Base-by-base conservation (phyloP, 2,329 filamentous ascomycete species). In the Fusarium verrucosum region DNA sequence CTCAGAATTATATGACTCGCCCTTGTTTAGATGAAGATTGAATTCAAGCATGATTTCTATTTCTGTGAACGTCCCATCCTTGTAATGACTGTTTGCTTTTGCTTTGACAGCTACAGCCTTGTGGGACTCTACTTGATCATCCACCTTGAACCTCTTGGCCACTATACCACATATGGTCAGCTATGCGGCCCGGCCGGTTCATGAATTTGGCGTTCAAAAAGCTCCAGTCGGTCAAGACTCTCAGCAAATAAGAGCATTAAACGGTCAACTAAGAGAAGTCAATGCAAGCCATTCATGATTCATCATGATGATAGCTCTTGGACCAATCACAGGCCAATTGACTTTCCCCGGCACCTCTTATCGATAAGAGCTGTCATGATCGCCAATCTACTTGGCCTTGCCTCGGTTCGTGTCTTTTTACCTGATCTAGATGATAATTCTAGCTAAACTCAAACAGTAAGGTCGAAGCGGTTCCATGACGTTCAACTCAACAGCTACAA, bases 281-380 rank as follows among this genome's bases (percentile, higher is more conserved):
- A 9, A n/a, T n/a, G 4, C 30, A 14, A 32, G 30, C 30, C 16
- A 32, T 32, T 32, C 30, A 10, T 17, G 14, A 17, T 19, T 13
- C 4, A 42, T 23, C 19, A 41, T 14, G 4, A 22, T 20, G n/a
- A 17, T 17, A 30, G 36, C 14, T 19, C n/a, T 28, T 22, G 25
- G 5, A 17, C n/a, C 16, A 19, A 28, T 14, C 35, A 19, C 13
- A 41, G 30, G 19, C 30, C 23, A 45, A 50, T 53, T 32, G 50
- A 20, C 50, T 25, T 19, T 10, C 36, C 55, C 60, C 30, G 41
- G 36, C 32, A 43, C 4, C 16, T 42, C 37, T 44, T 61, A 61
- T 61, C 58, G 58, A 61, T 61, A 61, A 61, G 57, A 62, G 58
- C 57, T 56, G 49, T 61, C 49, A 56, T 61, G 49, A 61, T 37